phyloP scores from a whole-genome alignment of 2,329 filamentous ascomycete species.

The Verticillium nubilum region DNA sequence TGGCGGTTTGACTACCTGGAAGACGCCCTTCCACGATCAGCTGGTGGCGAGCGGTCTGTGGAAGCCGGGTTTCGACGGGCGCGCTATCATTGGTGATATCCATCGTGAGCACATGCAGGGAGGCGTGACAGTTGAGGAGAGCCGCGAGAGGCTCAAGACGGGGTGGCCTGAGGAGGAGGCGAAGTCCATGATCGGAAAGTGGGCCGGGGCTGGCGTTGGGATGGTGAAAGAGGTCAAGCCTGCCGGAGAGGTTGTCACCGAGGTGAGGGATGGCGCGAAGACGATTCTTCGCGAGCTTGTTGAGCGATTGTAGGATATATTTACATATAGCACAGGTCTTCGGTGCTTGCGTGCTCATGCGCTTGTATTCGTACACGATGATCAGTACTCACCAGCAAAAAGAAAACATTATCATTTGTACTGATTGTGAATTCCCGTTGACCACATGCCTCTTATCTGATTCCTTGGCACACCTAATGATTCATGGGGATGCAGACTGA shows the following conservation, averaged over 20 bases:
- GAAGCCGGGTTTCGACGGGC: slow-evolving; percentile 37
- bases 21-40: slow-evolving; percentile 40
- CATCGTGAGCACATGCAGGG: slow-evolving; percentile 28
- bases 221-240: slow-evolving; percentile 34
- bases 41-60: slow-evolving; percentile 31
- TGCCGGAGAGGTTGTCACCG: slow-evolving; percentile 36
- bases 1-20: slow-evolving; percentile 38
- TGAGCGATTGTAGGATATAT: slow-evolving; percentile 7
- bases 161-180: slow-evolving; percentile 28
- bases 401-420: too few relatives aligned
- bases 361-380: too few relatives aligned
- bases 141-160: slow-evolving; percentile 26
- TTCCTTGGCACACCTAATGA: too few relatives aligned
- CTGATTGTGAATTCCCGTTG: too few relatives aligned
- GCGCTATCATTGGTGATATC: slow-evolving; percentile 32
- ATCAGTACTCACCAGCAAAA: too few relatives aligned
- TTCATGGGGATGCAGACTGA: too few relatives aligned
- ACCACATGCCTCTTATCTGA: too few relatives aligned
- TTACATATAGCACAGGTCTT: too few relatives aligned
- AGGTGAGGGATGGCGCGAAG: slow-evolving; percentile 31
- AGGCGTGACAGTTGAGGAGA: neutral
- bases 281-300: slow-evolving; percentile 24
- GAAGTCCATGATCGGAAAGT: slow-evolving; percentile 26
- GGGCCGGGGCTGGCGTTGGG: slow-evolving; percentile 39
- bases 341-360: too few relatives aligned